Conservation (phyloP, 2,329 filamentous ascomycete species). For the Pseudogymnoascus sp. region DNA sequence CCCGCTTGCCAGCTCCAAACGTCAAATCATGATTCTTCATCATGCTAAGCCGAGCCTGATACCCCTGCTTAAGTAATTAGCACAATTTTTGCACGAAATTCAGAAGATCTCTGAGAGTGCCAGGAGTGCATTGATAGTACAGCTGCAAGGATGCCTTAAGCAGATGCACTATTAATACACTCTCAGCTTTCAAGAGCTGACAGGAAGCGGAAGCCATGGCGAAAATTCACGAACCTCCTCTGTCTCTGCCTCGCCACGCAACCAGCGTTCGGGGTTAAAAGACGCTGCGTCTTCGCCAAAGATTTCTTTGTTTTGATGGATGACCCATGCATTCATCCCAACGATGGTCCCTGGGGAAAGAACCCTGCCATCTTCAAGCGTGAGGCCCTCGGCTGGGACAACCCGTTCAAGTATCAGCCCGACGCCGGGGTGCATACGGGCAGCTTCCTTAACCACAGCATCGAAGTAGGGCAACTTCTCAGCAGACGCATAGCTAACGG, state of each 20-base stretch:
- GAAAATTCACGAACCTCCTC: constrained; percentile 15
- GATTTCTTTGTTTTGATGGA: constrained; percentile 31
- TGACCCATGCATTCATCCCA: constrained; percentile 35
- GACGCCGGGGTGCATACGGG: constrained; percentile 41
- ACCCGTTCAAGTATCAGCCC: constrained; percentile 41
- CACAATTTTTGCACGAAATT: not conserved
- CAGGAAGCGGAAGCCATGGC: not conserved
- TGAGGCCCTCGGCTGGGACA: constrained; percentile 35
- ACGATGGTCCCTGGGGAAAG: constrained; percentile 32
- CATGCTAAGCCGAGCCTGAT: constrained; percentile 26
- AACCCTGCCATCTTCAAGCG: constrained; percentile 29
- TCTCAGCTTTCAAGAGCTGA: not conserved
- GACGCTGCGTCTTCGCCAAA: constrained; percentile 38
- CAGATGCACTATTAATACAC: not conserved
- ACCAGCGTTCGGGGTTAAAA: constrained; percentile 42
- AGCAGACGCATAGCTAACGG: constrained; percentile 19
- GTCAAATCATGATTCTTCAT: constrained; percentile 34
- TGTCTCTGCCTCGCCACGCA: constrained; percentile 29
- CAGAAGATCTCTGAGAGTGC: not conserved
- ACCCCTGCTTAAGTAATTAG: constrained; percentile 15
- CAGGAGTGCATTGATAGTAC: not conserved
- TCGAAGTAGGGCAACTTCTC: constrained; percentile 36
- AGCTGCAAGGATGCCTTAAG: not conserved
- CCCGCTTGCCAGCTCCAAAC: constrained; percentile 35
- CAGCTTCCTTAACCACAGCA: constrained; percentile 43